Evolutionary conservation across 495 filamentous ascomycete species (phyloP).

Genomic region (Aspergillus hancockii): DNA sequence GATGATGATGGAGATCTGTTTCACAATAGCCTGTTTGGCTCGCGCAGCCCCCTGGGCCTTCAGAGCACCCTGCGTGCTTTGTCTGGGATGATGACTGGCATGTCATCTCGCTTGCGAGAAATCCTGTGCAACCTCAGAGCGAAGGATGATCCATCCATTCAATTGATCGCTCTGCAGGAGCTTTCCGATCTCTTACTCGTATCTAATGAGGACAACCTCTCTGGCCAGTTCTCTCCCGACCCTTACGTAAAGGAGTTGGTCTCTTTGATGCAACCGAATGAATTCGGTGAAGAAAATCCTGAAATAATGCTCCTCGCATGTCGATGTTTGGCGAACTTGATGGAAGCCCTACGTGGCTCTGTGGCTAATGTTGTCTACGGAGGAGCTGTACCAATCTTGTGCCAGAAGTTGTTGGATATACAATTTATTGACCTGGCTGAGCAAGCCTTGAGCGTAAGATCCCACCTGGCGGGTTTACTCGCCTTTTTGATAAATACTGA

Average conservation of each 20-base stretch:
- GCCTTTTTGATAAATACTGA: slow-evolving; percentile 7
- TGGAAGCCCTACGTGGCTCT: slow-evolving; percentile 93
- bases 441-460: slow-evolving; percentile 85
- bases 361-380: slow-evolving; percentile 96
- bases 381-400: slow-evolving; percentile 89
- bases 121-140: slow-evolving; percentile 81
- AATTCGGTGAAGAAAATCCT: slow-evolving; percentile 85
- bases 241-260: slow-evolving; percentile 95
- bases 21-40: slow-evolving; percentile 68
- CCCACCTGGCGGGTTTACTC: neutral
- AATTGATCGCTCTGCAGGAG: slow-evolving; percentile 90
- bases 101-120: slow-evolving; percentile 76
- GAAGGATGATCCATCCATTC: slow-evolving; percentile 85
- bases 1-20: slow-evolving; percentile 83
- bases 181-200: slow-evolving; percentile 90
- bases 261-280: slow-evolving; percentile 84
- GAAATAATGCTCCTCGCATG: slow-evolving; percentile 98
- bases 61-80: slow-evolving; percentile 82
- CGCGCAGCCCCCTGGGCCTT: slow-evolving; percentile 64
- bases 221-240: slow-evolving; percentile 93
- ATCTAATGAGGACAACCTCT: slow-evolving; percentile 94
- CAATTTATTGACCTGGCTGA: slow-evolving; percentile 96
- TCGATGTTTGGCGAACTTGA: slow-evolving; percentile 93
- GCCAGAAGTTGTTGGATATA: slow-evolving; percentile 91
- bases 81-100: slow-evolving; percentile 86